Conservation (phyloP, 441 rosid genomes). For the Mallotus japonicus region DNA sequence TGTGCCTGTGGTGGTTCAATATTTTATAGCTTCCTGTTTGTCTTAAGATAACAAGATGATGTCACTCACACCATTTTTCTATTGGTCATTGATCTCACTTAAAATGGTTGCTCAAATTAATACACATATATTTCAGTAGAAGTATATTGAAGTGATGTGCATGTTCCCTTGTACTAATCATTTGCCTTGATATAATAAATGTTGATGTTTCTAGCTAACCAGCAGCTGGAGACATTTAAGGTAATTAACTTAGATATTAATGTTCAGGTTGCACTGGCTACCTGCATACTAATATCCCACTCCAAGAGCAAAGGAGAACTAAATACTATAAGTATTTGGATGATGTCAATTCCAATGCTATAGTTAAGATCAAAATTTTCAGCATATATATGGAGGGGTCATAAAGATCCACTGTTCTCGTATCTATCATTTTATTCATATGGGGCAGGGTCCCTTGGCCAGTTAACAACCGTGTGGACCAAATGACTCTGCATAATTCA, state of each 20-base stretch:
- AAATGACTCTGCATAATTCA: constrained; percentile 12
- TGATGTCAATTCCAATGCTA: neutral
- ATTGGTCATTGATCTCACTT: neutral
- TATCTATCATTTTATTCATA: neutral
- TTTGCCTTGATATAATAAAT: neutral
- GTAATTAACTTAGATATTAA: neutral
- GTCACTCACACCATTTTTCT: neutral
- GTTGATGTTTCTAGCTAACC: neutral
- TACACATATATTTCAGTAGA: too few relatives aligned
- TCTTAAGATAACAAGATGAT: neutral
- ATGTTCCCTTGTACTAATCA: too few relatives aligned
- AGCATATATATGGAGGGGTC: neutral
- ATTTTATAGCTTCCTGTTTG: neutral
- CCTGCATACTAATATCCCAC: neutral
- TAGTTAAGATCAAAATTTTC: neutral
- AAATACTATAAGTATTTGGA: neutral
- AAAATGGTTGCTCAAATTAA: too few relatives aligned
- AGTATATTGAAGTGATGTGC: too few relatives aligned
- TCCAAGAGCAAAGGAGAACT: constrained; percentile 13
- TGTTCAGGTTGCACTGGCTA: neutral
- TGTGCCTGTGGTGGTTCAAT: neutral
- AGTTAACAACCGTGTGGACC: constrained; percentile 40
- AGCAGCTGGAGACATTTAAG: neutral
- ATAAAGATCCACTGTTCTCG: neutral
- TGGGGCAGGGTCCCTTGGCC: constrained; percentile 31